Percentiles rank a stretch among this genome's conserved stretches.
Conservation (phyloP, 2,329 filamentous ascomycete species). For the Colletotrichum sp. region DNA sequence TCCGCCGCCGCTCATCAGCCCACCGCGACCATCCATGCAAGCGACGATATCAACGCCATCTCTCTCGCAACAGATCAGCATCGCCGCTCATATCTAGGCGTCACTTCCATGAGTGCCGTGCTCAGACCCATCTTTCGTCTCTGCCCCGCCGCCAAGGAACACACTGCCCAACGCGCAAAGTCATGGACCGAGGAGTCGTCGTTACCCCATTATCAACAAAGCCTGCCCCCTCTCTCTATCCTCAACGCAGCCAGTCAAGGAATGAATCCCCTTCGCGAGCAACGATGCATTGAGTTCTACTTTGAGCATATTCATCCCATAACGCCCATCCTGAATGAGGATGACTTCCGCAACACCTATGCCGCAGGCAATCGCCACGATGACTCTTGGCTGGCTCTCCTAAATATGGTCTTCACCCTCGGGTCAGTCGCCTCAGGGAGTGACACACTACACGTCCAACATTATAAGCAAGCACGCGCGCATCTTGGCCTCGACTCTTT, state of each 20-base stretch:
- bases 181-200: constrained; percentile 25
- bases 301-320: constrained; percentile 66
- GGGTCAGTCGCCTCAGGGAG: constrained; percentile 63
- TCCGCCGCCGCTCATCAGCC: constrained; percentile 25
- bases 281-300: constrained; percentile 60
- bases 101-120: constrained; percentile 67
- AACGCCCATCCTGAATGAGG: constrained; percentile 64
- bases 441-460: constrained; percentile 59
- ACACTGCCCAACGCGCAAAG: constrained; percentile 27
- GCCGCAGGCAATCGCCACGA: constrained; percentile 53
- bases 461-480: constrained; percentile 58
- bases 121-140: constrained; percentile 59
- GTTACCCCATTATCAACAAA: constrained; percentile 34
- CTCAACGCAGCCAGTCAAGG: constrained; percentile 40
- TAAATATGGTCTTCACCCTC: constrained; percentile 67
- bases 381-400: constrained; percentile 61
- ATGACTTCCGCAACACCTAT: constrained; percentile 46
- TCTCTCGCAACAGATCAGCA: constrained; percentile 57
- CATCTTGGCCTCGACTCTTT: constrained; percentile 60
- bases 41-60: constrained; percentile 35
- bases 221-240: constrained; percentile 24
- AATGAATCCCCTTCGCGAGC: constrained; percentile 34
- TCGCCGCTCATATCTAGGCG: constrained; percentile 64
- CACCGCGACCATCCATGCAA: constrained; percentile 22
- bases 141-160: constrained; percentile 31